Evolutionary conservation across 768 basidiomycete genomes (phyloP).

Genomic region (Naganishia onofrii): DNA sequence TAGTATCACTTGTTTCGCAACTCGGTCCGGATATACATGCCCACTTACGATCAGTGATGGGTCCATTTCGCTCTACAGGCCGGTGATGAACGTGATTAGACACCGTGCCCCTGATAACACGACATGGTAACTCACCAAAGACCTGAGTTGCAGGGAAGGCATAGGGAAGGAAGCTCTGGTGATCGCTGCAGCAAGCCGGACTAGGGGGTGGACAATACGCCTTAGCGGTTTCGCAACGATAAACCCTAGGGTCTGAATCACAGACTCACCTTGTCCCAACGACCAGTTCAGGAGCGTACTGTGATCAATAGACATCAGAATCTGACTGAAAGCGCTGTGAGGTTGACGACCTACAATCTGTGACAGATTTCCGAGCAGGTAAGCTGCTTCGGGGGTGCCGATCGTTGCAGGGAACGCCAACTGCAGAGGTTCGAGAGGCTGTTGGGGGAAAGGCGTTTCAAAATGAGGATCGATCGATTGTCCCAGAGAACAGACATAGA

Average conservation of each 20-base stretch:
- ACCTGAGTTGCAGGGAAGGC: slow-evolving; percentile 84
- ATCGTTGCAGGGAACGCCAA: slow-evolving; percentile 77
- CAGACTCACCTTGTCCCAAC: slow-evolving; percentile 36
- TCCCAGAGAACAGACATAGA: not conserved
- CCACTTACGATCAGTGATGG: slow-evolving; percentile 62
- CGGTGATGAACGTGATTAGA: slow-evolving; percentile 6
- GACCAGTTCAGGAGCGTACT: slow-evolving; percentile 39
- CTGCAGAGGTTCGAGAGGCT: slow-evolving; percentile 72
- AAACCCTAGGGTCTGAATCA: too few relatives aligned
- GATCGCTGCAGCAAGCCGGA: slow-evolving; percentile 88
- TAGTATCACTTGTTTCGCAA: too few relatives aligned
- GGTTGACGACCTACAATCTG: slow-evolving; percentile 74
- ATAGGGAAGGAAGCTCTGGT: slow-evolving; percentile 64
- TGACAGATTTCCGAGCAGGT: slow-evolving; percentile 72
- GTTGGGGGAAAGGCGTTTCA: not conserved
- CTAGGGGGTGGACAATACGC: slow-evolving; percentile 25
- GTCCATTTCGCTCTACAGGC: slow-evolving; percentile 67
- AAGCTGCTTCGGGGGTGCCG: slow-evolving; percentile 70
- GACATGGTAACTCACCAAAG: slow-evolving; percentile 56
- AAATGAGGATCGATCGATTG: not conserved
- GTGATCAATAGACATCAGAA: slow-evolving; percentile 50
- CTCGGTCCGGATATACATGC: too few relatives aligned
- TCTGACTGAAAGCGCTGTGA: slow-evolving; percentile 68
- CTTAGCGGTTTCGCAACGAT: not conserved
- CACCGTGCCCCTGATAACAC: slow-evolving; percentile 57